phyloP scores from a whole-genome alignment of 768 basidiomycete species.

The Sporobolomyces pararoseus region DNA sequence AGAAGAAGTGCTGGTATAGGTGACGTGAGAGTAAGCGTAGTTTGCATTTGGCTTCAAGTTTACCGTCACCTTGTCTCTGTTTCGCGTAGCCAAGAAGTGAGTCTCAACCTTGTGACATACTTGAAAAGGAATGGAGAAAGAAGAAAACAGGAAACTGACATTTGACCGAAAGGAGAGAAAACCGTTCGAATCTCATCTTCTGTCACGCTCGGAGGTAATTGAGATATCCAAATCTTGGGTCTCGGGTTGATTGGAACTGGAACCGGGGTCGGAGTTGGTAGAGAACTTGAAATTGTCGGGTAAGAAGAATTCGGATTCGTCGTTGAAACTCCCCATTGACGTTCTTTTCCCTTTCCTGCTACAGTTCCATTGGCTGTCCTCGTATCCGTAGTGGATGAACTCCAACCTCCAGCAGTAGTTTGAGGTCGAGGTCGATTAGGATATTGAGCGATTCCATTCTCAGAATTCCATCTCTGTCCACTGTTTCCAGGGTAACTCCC shows the following conservation, averaged over 20 bases:
- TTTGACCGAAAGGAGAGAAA: not conserved
- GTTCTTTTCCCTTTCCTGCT: not conserved
- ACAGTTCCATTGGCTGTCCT: not conserved
- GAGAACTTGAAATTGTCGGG: slow-evolving; percentile 3
- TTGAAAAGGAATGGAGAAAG: too few species aligned
- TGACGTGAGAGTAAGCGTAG: slow-evolving; percentile 5
- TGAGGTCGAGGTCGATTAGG: not conserved
- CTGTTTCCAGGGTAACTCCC: too few species aligned
- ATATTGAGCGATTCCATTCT: not conserved
- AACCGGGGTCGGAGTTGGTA: not conserved
- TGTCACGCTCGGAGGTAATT: not conserved
- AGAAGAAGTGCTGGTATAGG: not conserved
- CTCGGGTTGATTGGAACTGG: slow-evolving; percentile 19
- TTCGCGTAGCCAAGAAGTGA: too few species aligned
- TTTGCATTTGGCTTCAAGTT: not conserved
- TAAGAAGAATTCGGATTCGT: not conserved
- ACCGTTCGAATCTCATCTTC: not conserved
- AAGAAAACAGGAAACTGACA: too few species aligned
- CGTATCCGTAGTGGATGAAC: not conserved
- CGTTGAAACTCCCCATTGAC: not conserved
- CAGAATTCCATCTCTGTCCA: not conserved
- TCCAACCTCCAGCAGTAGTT: slow-evolving; percentile 11
- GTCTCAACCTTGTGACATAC: too few species aligned
- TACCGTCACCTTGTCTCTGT: not conserved
- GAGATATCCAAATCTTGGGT: slow-evolving; percentile 5